Base-by-base conservation (phyloP, 2,329 filamentous ascomycete genomes). In the Fusarium palustre region DNA sequence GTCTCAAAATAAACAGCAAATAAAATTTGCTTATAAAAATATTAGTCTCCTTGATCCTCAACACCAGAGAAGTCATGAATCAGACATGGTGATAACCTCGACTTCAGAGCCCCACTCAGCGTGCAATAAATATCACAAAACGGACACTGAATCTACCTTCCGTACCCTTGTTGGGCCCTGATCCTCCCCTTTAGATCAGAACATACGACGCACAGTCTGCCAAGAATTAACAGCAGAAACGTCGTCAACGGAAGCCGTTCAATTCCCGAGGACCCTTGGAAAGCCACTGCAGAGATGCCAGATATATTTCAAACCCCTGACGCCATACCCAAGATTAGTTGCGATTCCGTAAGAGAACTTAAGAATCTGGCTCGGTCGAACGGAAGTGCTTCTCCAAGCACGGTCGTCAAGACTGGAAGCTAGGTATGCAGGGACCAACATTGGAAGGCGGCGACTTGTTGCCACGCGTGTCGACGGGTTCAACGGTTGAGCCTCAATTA, bases 351-450 rank as follows among this genome's bases (percentile, higher is more conserved):
- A 39, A 33, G 4, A 16, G 11, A 5, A 24, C 34, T 7, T 38
- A 31, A 5, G 31, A 46, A 31, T 39, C 41, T 34, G 8, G 43
- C 43, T 48, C 53, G 62, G 66, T 39, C 66, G 45, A 69, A 38
- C 53, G 53, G 57, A 33, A 49, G 43, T 42, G 53, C 31, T 20
- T 39, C 42, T 22, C 33, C 33, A 43, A 31, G 48, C 48, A 39
- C 48, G 24, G 34, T n/a, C 18, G 22, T 52, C 25, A 25, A 52
- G 31, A 33, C n/a, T 38, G 18, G 2, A 31, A 13, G 3, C 12
- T 22, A 45, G 28, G 36, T 13, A 45, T 38, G 36, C 16, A 48
- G 36, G n/a, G 49, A 20, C 28, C 28, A 20, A 46, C 28, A 12
- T 31, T 6, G 25, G 5, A 20, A 20, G 18, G 25, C 18, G 43